These are phyloP conservation scores for Pichia sp. DNA, from an alignment of 1,139 yeast genomes.

Conservation along the genomic window DNA sequence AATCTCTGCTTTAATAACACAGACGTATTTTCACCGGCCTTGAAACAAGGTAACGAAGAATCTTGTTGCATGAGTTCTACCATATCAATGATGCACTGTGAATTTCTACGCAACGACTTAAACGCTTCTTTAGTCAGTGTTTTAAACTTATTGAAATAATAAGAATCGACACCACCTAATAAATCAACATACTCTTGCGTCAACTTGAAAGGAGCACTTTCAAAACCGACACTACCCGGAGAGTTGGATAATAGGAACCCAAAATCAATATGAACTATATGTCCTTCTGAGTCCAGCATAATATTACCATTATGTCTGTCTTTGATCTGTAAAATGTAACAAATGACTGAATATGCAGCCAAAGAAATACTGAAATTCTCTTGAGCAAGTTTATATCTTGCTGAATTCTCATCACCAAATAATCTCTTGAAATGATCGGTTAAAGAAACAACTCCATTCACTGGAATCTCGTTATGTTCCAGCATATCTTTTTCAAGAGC, in stretches of 20 bases:
- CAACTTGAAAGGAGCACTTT: conserved; percentile 92
- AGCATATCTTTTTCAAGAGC: conserved; percentile 74
- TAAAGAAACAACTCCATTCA: conserved; percentile 62
- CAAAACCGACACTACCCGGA: conserved; percentile 95
- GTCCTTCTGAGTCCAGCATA: conserved; percentile 90
- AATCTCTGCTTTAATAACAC: conserved; percentile 70
- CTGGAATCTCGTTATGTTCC: conserved; percentile 54
- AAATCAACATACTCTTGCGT: conserved; percentile 83
- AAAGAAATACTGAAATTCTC: conserved; percentile 75
- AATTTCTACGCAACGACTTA: conserved; percentile 57
- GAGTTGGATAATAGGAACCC: conserved; percentile 89
- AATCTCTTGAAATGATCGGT: conserved; percentile 68
- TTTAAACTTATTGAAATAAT: conserved; percentile 49
- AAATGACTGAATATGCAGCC: conserved; percentile 83
- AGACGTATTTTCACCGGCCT: conserved; percentile 78
- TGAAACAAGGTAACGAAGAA: conserved; percentile 83
- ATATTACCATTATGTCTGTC: conserved; percentile 97
- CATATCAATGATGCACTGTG: conserved; percentile 66
- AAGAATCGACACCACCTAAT: conserved; percentile 68
- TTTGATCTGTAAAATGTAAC: conserved; percentile 83
- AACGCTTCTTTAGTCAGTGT: conserved; percentile 63
- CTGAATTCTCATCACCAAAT: conserved; percentile 53
- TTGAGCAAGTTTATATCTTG: conserved; percentile 61
- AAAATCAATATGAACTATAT: conserved; percentile 90
- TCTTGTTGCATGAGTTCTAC: conserved; percentile 93